Conservation (phyloP, 345 rosid species). For the Corchorus capsularis region DNA sequence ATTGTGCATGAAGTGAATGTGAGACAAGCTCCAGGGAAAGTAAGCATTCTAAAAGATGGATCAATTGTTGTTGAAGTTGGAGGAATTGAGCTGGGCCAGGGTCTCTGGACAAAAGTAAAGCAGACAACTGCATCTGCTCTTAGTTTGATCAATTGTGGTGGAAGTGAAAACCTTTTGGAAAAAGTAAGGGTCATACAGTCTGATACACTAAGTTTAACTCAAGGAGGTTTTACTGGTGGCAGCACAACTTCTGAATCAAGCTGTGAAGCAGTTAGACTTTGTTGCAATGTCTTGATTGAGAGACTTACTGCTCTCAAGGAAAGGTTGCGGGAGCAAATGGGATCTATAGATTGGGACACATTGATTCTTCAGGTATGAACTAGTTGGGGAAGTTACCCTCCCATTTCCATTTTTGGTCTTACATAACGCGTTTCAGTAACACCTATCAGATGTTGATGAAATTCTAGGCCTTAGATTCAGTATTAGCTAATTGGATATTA, state of each 20-base stretch:
- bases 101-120: conserved; percentile 94
- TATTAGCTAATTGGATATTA: neutral
- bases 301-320: conserved; percentile 54
- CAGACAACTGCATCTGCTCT: conserved; percentile 88
- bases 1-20: conserved; percentile 40
- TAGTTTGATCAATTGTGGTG: conserved; percentile 52
- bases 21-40: conserved; percentile 69
- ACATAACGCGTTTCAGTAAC: no score
- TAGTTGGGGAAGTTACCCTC: neutral
- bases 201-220: conserved; percentile 69
- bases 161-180: conserved; percentile 47
- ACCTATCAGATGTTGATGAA: neutral
- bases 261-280: conserved; percentile 77
- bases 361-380: conserved; percentile 65
- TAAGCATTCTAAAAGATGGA: conserved; percentile 81
- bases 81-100: conserved; percentile 89
- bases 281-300: conserved; percentile 71
- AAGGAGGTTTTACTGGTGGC: conserved; percentile 73
- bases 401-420: neutral
- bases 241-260: conserved; percentile 88
- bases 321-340: conserved; percentile 47
- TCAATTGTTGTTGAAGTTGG: conserved; percentile 89
- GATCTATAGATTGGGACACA: conserved; percentile 60
- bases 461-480: no score
- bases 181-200: conserved; percentile 71